Evolutionary conservation across 257 asterid genomes (phyloP), one percentile per base, ranked within the genome.

Genomic region (Henckelia pumila): DNA sequence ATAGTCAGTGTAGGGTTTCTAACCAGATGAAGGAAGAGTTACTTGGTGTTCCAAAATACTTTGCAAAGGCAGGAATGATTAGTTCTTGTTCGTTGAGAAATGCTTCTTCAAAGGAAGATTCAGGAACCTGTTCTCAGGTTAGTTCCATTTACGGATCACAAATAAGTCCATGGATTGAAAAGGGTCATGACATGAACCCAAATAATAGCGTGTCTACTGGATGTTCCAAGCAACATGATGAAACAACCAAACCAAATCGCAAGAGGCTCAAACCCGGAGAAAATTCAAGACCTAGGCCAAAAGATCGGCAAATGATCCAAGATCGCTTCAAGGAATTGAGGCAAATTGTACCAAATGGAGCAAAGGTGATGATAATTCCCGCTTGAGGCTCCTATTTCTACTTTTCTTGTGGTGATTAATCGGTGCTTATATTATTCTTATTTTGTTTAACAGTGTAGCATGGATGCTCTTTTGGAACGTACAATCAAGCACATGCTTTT

Each of bases 291-390:
- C 99, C 97, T 14, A 82, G 99, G 71, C 97, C 99, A 1, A 90
- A 93, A 78, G 99, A 93, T 80, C 91, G 99, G 6, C 97, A 93
- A 75, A 86, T 93, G 99, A 88, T 93, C 71, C 97, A 93, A 85
- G 99, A 93, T 49, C 95, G 97, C 6, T 94, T 93, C 20, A 93
- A 88, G 83, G 99, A 93, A 61, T 73, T 93, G 58, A 80, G 99
- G 77, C 96, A 93, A 78, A 88, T 93, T 20, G 96, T 93, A 64
- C 98, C 98, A 6, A 89, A 89, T 58, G 98, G 95, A 49, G 93
- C 86, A 40, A 92, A 92, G 96, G 98, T 92, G 70, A 78, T 92
- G 68, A 79, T 57, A 28, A 69, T 29, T 76, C 47, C 37, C 37
- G 3, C 58, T 63, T 30, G 29, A 47, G 26, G 4, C 25, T 61